Conservation (phyloP, 768 basidiomycete species). For the Termitomyces titanicus region DNA sequence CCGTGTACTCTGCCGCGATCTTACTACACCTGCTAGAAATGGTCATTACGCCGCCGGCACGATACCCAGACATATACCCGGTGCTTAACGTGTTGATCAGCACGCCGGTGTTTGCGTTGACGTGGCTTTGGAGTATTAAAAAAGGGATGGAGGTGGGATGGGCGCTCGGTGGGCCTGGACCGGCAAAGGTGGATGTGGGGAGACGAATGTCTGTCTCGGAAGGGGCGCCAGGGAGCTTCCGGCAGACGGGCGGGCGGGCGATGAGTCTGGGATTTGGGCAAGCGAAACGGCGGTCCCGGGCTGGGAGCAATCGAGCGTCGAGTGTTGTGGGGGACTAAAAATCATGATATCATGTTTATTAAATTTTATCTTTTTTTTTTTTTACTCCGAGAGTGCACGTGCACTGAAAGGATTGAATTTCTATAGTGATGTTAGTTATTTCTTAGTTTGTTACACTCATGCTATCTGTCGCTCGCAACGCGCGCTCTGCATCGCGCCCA, state of each 20-base stretch:
- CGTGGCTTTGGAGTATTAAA: conserved; percentile 91
- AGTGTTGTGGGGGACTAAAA: not conserved
- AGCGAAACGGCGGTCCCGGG: not conserved
- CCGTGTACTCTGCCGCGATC: conserved; percentile 51
- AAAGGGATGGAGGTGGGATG: conserved; percentile 77
- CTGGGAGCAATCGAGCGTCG: not conserved
- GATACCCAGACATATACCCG: conserved; percentile 82
- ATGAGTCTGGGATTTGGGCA: conserved; percentile 16
- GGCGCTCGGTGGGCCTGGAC: conserved; percentile 61
- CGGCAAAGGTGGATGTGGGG: conserved; percentile 5
- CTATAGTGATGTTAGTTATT: not conserved
- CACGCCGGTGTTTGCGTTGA: conserved; percentile 73
- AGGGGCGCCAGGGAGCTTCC: conserved; percentile 7
- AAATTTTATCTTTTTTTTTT: too few species aligned
- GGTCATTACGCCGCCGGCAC: conserved; percentile 57
- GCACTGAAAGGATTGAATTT: too few species aligned
- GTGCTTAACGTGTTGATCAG: conserved; percentile 83
- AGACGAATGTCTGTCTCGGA: conserved; percentile 7
- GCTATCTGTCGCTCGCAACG: conserved; percentile 10
- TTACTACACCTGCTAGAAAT: conserved; percentile 64
- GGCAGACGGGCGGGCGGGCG: conserved; percentile 20
- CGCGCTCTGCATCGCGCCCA: conserved; percentile 14
- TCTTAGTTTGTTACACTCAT: not conserved
- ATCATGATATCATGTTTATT: too few species aligned
- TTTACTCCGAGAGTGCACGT: too few species aligned